Evolutionary conservation across 768 basidiomycete species (phyloP), one percentile per base, ranked within the genome.

Genomic region (Russula sp.): DNA sequence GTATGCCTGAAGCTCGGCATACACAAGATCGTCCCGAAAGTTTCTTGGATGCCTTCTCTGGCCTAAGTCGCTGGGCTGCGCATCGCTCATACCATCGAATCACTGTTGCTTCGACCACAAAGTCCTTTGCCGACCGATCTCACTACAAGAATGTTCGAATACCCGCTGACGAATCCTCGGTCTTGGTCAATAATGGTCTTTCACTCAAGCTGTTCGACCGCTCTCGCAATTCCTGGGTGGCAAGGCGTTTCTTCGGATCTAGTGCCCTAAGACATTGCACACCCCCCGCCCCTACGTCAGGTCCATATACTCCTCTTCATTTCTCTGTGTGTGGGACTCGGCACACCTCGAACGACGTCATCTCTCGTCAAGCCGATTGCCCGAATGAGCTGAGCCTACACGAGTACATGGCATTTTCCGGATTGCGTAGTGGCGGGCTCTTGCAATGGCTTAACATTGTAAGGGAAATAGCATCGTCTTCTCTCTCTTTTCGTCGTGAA

Each of bases 371-470:
- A 64, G 66, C 63, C 0, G 69, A 71, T 10, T 82, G 81, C 57
- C 77, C 77, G 5, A 51, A 55, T 22, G 71, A 76, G 5, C 69
- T 84, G 22, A 74, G 65, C 8, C 63, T 80, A 2, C 80, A 84
- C 34, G 82, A 84, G 58, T 78, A 72, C 39, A 70, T 77, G 13
- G 73, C 78, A 0, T 84, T 81, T 55, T 77, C 75, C 13, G 71
- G 74, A 54, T 64, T 84, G 40, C 79, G 83, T 6, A 74, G 77
- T 42, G 82, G 82, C 0, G 61, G 72, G 0, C 69, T 61, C 2
- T 64, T 84, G 0, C 82, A 84, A 54, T 83, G 81, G 82, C 69
- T 77, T 44, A 84, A 84, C 61, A 77, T 84, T 45, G 62, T 75
- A 13, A 75, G 78, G n/a, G 80, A 80, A 63, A 65, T 84, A n/a